A percentile compares a stretch with the other conserved stretches of the same genome.
Conservation (phyloP, 78 protist genomes). For the Dictyostelium intermedium region DNA sequence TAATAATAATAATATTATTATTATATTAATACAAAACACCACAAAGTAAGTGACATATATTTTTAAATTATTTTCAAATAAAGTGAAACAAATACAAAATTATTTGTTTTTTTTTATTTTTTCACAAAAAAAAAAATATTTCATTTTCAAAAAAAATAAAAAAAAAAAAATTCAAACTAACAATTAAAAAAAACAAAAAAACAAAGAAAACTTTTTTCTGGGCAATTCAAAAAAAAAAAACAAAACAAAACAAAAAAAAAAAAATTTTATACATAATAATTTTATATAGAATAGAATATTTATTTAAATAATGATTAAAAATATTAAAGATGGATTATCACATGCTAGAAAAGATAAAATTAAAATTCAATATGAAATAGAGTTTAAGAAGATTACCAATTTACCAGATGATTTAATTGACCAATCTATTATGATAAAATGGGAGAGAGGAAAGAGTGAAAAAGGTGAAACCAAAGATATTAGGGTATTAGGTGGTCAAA, state of each 20-base stretch:
- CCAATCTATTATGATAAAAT: not conserved
- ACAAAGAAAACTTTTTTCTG: not conserved
- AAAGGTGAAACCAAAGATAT: constrained; percentile 32
- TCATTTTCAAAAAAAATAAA: not conserved
- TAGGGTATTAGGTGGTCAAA: constrained; percentile 5
- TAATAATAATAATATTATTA: too few relatives aligned
- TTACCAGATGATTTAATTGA: constrained; percentile 25
- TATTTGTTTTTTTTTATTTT: too few relatives aligned
- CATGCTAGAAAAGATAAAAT: constrained; percentile 63
- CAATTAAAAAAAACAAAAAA: not conserved
- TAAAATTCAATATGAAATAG: constrained; percentile 50
- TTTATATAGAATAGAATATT: not conserved
- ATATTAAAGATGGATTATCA: constrained; percentile 61
- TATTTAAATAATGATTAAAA: constrained; percentile 20
- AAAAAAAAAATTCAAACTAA: not conserved
- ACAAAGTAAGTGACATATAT: not conserved
- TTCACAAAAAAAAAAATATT: not conserved
- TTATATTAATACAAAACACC: not conserved
- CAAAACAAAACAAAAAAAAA: not conserved
- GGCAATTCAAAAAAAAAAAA: too few relatives aligned
- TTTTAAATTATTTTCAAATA: not conserved
- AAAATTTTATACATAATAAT: not conserved
- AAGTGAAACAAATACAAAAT: not conserved
- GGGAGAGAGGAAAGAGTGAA: constrained; percentile 41
- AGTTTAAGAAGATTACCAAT: constrained; percentile 19